Base-by-base conservation (phyloP, 1,139 yeast genomes). In the Yamadazyma dendronema region DNA sequence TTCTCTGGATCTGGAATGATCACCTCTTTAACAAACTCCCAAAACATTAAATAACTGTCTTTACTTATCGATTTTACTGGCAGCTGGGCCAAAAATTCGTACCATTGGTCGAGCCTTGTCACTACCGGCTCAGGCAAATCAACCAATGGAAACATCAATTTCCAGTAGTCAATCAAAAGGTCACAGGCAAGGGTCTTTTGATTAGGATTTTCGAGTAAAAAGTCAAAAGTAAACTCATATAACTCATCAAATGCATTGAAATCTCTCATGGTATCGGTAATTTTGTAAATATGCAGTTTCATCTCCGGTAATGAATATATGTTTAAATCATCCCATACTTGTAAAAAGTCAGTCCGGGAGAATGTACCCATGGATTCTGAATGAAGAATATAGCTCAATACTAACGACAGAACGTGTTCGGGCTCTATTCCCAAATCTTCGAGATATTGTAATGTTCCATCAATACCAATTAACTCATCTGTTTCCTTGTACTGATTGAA, bases 21-120 rank as follows among this genome's bases (percentile, higher is more conserved):
- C 33, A 75, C 74, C 40, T 79, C 81, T 31, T 62, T 60, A 36
- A 84, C 64, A 53, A 90, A 88, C 42, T 79, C 77, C 43, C 76
- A 73, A 39, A 85, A 66, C 97, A 90, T 89, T 42, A 77, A 74
- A 96, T 97, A 90, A 26, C 82, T 78, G 53, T 90, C 98, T 43
- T 63, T 74, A 7, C 85, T 75, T 24, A 90, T 69, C 67, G 34
- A 57, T 69, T 17, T 50, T 17, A 39, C 56, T 22, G 48, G 51
- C 23, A 48, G 51, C 4, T 38, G 33, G 58, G 17, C 33, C 17
- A 69, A 60, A 56, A 74, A 88, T 11, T 53, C 60, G 38, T 65
- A 67, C 87, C 85, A 87, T 37, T 61, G 72, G 33, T 62, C 65
- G 21, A 77, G 56, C 38, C 74, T 19, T 19, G 47, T 17, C n/a